These are phyloP conservation scores for Epichloe uncinata DNA, from an alignment of 2,329 filamentous ascomycete species.

Conservation along the genomic window DNA sequence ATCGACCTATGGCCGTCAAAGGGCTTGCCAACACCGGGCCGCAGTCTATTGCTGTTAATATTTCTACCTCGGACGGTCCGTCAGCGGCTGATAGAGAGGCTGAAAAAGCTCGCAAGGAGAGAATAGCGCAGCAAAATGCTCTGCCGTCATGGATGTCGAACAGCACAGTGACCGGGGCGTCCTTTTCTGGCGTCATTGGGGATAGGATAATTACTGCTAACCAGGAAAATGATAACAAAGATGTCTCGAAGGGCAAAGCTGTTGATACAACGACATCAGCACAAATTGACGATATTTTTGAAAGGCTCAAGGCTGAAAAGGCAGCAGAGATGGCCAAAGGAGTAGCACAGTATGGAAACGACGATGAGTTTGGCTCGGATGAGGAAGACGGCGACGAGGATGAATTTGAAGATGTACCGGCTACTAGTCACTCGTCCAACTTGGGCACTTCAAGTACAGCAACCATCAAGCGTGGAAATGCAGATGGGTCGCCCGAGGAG, in stretches of 20 bases:
- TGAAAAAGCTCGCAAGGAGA: slow-evolving; percentile 51
- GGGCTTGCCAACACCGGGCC: slow-evolving; percentile 53
- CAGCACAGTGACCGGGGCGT: slow-evolving; percentile 52
- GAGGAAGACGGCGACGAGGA: slow-evolving; percentile 28
- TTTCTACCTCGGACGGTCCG: slow-evolving; percentile 52
- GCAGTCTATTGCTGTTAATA: slow-evolving; percentile 55
- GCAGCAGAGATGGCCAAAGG: slow-evolving; percentile 27
- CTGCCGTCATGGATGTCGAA: slow-evolving; percentile 60
- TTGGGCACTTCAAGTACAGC: slow-evolving; percentile 19
- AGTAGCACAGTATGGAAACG: slow-evolving; percentile 17
- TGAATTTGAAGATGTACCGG: slow-evolving; percentile 38
- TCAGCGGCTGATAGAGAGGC: slow-evolving; percentile 54
- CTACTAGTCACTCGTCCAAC: slow-evolving; percentile 19
- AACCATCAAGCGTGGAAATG: slow-evolving; percentile 22
- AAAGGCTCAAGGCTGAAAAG: slow-evolving; percentile 49
- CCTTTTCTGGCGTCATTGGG: slow-evolving; percentile 29
- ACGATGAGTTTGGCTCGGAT: slow-evolving; percentile 21
- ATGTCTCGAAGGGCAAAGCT: slow-evolving; percentile 23
- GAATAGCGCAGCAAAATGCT: slow-evolving; percentile 53
- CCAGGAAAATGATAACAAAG: slow-evolving; percentile 30
- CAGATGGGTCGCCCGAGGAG: slow-evolving; percentile 12
- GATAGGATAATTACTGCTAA: slow-evolving; percentile 16
- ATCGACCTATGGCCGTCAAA: slow-evolving; percentile 54
- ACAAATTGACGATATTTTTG: slow-evolving; percentile 55
- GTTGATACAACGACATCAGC: slow-evolving; percentile 39